Conservation (phyloP, 2,329 filamentous ascomycete species). For the Talaromyces sp. region DNA sequence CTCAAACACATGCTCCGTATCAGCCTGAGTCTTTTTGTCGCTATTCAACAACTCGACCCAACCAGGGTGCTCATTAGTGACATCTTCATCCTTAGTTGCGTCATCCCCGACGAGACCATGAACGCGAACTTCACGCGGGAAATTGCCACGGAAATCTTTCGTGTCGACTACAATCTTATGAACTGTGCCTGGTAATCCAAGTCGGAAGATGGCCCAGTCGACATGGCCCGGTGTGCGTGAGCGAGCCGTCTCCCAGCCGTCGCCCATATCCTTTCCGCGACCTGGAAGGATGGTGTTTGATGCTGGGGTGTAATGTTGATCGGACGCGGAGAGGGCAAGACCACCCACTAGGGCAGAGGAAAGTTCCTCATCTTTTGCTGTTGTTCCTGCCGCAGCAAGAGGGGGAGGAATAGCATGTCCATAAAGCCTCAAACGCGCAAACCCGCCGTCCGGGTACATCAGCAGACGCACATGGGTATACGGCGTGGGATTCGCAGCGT, state of each 20-base stretch:
- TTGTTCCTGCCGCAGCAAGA: neutral
- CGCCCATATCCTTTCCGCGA: slow-evolving; percentile 42
- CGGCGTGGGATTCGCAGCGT: slow-evolving; percentile 25
- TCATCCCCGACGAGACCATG: slow-evolving; percentile 28
- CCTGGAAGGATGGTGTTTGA: slow-evolving; percentile 39
- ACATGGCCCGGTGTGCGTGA: slow-evolving; percentile 36
- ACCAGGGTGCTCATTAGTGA: slow-evolving; percentile 29
- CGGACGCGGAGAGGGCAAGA: slow-evolving; percentile 35
- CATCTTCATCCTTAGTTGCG: slow-evolving; percentile 20
- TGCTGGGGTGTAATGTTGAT: slow-evolving; percentile 40
- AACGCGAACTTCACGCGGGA: slow-evolving; percentile 37
- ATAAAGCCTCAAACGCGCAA: slow-evolving; percentile 40
- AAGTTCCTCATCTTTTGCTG: no score
- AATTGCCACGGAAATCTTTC: slow-evolving; percentile 44
- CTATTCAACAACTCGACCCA: slow-evolving; percentile 36
- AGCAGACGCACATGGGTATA: slow-evolving; percentile 41
- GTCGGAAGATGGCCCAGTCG: slow-evolving; percentile 39
- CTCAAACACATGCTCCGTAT: slow-evolving; percentile 40
- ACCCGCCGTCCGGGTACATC: slow-evolving; percentile 45
- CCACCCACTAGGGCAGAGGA: slow-evolving; percentile 39
- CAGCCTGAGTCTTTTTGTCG: slow-evolving; percentile 35
- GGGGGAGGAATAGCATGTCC: slow-evolving; percentile 38
- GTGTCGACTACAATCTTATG: slow-evolving; percentile 39
- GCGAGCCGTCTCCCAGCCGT: slow-evolving; percentile 42
- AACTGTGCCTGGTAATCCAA: slow-evolving; percentile 37